These are phyloP conservation scores for Ambispora gerdemannii DNA, from an alignment of 192 early-diverging fungal genomes.

Conservation along the genomic window DNA sequence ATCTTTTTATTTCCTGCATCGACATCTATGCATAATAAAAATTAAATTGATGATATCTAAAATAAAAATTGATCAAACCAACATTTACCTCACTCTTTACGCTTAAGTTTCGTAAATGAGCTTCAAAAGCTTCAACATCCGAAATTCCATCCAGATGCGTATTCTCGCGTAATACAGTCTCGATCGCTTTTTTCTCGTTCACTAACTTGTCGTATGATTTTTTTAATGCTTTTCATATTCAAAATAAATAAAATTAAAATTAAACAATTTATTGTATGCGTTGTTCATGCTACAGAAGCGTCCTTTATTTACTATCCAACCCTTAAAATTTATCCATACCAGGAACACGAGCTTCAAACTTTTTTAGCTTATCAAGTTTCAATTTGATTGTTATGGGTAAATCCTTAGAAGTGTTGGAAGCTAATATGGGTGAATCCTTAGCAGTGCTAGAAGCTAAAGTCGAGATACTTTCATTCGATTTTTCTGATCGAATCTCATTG, in stretches of 20 bases:
- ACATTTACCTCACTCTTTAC: conserved; percentile 37
- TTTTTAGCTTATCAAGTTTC: conserved; percentile 36
- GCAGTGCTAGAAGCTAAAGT: too few species aligned
- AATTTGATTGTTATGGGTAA: conserved; percentile 33
- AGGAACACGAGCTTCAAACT: conserved; percentile 42
- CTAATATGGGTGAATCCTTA: too few species aligned
- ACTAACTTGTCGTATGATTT: conserved; percentile 40
- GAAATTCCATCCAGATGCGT: conserved; percentile 38
- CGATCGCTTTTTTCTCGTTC: conserved; percentile 40
- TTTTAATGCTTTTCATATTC: conserved; percentile 30
- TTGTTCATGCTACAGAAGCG: too few species aligned
- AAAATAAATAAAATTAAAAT: conserved; percentile 7
- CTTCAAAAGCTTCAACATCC: conserved; percentile 40
- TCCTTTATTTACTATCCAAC: too few species aligned
- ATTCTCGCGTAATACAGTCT: conserved; percentile 36
- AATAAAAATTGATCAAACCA: background rate
- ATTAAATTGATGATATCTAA: background rate
- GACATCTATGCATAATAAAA: conserved; percentile 32
- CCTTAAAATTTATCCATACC: conserved; percentile 37
- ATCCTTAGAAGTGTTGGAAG: too few species aligned
- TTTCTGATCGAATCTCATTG: too few species aligned
- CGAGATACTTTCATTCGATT: too few species aligned
- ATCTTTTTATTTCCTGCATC: conserved; percentile 42
- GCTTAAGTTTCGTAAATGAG: conserved; percentile 39
- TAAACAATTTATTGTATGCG: conserved; percentile 11